Evolutionary conservation across 305 asterid genomes (phyloP).

Genomic region (Solanum hybrid): DNA sequence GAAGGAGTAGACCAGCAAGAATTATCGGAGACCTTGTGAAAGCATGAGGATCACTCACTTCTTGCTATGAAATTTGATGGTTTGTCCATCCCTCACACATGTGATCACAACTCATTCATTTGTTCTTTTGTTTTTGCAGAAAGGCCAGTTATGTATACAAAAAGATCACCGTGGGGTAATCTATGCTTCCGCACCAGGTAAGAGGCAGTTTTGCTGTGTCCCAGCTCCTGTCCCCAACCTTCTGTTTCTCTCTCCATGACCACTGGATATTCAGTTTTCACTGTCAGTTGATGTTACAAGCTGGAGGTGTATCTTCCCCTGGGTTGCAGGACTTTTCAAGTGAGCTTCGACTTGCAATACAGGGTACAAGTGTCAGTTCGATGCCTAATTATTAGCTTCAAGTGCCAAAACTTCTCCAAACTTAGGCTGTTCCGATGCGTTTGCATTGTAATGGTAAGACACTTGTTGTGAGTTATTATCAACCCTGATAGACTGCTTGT

Average conservation of each 20-base stretch:
- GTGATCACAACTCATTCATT: neutral
- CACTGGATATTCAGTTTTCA: neutral
- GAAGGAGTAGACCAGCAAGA: neutral
- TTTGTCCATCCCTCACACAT: neutral
- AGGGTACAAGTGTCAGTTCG: slow-evolving; percentile 37
- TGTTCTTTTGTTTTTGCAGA: slow-evolving; percentile 29
- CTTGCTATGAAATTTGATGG: neutral
- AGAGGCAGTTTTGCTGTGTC: neutral
- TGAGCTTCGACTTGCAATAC: slow-evolving; percentile 64
- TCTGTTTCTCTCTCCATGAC: neutral
- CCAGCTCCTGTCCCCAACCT: neutral
- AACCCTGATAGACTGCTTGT: neutral
- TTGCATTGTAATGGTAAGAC: neutral
- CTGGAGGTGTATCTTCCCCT: slow-evolving; percentile 34
- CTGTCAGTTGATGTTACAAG: slow-evolving; percentile 42
- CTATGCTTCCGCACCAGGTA: slow-evolving; percentile 66
- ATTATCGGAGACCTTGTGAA: neutral
- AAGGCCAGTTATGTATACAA: slow-evolving; percentile 62
- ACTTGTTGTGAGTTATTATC: neutral
- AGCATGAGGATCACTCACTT: neutral
- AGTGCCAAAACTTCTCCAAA: neutral
- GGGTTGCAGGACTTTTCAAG: slow-evolving; percentile 63
- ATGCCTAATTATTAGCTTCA: neutral
- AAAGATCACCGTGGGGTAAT: slow-evolving; percentile 42
- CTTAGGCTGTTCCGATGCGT: neutral